Percentiles rank a stretch among this genome's conserved stretches.
Evolutionary conservation across 2,329 filamentous ascomycete genomes (phyloP).

Genomic region (Neofusicoccum umdonicola): DNA sequence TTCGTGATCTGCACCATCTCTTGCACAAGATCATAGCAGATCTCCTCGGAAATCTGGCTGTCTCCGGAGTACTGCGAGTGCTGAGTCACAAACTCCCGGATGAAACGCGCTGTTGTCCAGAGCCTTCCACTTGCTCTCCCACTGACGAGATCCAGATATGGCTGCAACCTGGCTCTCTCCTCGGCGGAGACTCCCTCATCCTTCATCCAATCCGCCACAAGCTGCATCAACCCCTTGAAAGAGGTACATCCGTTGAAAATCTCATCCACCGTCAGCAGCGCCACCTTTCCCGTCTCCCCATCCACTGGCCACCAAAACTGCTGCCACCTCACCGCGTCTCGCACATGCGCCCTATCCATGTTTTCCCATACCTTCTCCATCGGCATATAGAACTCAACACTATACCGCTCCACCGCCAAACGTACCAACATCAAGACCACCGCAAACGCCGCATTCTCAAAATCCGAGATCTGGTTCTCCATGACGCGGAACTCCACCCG

Average conservation of each 20-base stretch:
- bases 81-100: neutral
- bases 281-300: neutral
- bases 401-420: no score
- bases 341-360: no score
- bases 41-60: neutral
- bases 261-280: neutral
- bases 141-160: neutral
- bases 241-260: neutral
- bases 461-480: neutral
- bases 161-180: neutral
- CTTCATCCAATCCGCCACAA: neutral
- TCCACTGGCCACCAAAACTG: no score
- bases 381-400: no score
- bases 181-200: neutral
- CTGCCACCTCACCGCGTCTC: no score
- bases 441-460: neutral
- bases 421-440: neutral
- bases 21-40: neutral
- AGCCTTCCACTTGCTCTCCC: neutral
- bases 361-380: no score
- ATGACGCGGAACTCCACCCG: neutral
- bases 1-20: neutral
- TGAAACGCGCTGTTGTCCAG: neutral
- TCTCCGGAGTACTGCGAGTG: neutral
- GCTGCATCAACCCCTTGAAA: neutral